phyloP scores from a whole-genome alignment of 164 flowering plant species.

The Platanus orientalis region DNA sequence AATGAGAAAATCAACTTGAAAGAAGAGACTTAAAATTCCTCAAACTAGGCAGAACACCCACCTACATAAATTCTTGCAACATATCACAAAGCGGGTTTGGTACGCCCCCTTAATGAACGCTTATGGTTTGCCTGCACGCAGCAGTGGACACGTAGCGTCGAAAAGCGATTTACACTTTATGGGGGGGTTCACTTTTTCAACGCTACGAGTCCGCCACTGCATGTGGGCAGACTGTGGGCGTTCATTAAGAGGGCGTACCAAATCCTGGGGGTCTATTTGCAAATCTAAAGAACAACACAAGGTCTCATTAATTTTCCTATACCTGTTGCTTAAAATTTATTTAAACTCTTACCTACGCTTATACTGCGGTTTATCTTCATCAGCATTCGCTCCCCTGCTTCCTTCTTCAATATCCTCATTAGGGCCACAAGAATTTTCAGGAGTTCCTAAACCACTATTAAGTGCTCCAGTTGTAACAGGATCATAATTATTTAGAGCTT shows the following conservation, averaged over 20 bases:
- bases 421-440: slow-evolving; percentile 52
- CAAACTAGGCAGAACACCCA: no score
- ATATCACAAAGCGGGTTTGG: not conserved
- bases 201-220: no score
- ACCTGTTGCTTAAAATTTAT: not conserved
- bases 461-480: slow-evolving; percentile 20
- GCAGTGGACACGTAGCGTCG: no score
- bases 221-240: no score
- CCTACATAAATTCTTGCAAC: not conserved
- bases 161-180: no score
- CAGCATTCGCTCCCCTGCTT: slow-evolving; percentile 42
- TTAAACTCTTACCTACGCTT: slow-evolving; percentile 64
- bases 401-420: slow-evolving; percentile 67
- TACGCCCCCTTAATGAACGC: no score
- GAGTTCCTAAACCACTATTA: slow-evolving; percentile 27
- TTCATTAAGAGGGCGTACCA: no score
- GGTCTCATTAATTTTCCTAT: not conserved
- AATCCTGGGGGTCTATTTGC: no score
- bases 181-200: no score
- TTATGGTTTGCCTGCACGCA: no score
- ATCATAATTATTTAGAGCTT: slow-evolving; percentile 23
- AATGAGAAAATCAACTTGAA: not conserved
- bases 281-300: not conserved
- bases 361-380: slow-evolving; percentile 48
- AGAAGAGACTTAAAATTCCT: not conserved